phyloP scores from a whole-genome alignment of 2,329 filamentous ascomycete genomes.

The Aspergillus fructus region DNA sequence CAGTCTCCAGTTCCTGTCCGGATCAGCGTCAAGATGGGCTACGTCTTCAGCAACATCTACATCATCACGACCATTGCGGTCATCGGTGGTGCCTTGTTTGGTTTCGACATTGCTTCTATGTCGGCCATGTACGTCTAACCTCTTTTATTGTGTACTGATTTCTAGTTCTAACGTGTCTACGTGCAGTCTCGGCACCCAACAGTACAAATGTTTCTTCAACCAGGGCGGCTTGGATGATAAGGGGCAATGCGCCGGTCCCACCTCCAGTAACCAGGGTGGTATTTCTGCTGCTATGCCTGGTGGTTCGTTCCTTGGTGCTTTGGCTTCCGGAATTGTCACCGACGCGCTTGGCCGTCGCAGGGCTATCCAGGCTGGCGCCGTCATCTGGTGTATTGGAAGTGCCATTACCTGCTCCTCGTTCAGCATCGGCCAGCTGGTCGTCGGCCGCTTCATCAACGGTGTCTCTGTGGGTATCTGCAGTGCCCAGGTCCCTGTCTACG shows the following conservation, averaged over 20 bases:
- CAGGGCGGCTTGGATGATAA: too few relatives aligned
- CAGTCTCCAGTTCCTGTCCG: not conserved
- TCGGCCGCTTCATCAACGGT: constrained; percentile 68
- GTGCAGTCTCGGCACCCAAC: constrained; percentile 32
- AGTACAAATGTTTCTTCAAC: constrained; percentile 68
- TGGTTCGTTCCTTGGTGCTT: constrained; percentile 65
- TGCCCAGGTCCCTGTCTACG: constrained; percentile 69
- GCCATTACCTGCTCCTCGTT: constrained; percentile 61
- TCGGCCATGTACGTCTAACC: constrained; percentile 21
- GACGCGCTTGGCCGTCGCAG: constrained; percentile 55
- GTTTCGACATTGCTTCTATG: constrained; percentile 39
- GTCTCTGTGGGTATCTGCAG: constrained; percentile 72
- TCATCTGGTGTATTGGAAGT: constrained; percentile 52
- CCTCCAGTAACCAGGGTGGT: constrained; percentile 58
- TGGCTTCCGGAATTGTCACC: constrained; percentile 55
- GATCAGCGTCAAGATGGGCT: not conserved
- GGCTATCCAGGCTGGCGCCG: constrained; percentile 51
- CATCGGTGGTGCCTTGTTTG: constrained; percentile 33
- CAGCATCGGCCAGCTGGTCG: constrained; percentile 67
- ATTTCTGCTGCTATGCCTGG: constrained; percentile 73
- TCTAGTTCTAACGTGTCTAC: not conserved
- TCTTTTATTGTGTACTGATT: too few relatives aligned
- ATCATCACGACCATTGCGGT: constrained; percentile 56
- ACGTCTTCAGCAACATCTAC: constrained; percentile 53
- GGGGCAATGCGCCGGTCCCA: constrained; percentile 53